phyloP scores from a whole-genome alignment of 352 stramenopile species.

The Globisporangium spinosum region DNA sequence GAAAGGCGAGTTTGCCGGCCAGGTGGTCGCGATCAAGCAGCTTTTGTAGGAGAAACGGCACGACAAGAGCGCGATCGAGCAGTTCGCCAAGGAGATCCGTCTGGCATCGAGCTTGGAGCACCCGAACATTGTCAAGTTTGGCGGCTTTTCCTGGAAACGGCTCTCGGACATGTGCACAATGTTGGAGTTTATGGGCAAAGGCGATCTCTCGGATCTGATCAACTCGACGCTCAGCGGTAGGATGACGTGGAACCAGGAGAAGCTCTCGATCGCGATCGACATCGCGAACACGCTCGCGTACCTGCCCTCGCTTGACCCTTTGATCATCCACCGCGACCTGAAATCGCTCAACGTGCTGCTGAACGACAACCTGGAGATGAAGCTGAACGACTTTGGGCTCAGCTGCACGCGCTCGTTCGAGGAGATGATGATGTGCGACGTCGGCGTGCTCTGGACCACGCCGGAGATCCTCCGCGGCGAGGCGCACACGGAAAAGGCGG shows the following conservation, averaged over 20 bases:
- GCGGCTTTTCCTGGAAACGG: constrained; percentile 29
- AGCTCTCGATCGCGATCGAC: constrained; percentile 34
- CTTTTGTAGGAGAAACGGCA: constrained; percentile 25
- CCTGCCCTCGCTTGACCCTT: constrained; percentile 8
- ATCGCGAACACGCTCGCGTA: constrained; percentile 25
- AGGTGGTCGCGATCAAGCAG: constrained; percentile 31
- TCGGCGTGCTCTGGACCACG: constrained; percentile 48
- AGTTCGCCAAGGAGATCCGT: constrained; percentile 32
- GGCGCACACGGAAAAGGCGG: constrained; percentile 35
- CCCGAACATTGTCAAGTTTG: constrained; percentile 21
- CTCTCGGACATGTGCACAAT: constrained; percentile 31
- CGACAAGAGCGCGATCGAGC: constrained; percentile 21
- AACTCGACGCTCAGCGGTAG: constrained; percentile 22
- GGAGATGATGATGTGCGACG: constrained; percentile 38
- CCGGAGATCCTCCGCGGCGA: constrained; percentile 48
- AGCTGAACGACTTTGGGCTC: constrained; percentile 68
- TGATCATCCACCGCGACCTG: constrained; percentile 14
- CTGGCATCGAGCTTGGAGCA: constrained; percentile 26
- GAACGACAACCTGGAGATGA: constrained; percentile 49
- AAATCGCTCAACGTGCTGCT: constrained; percentile 27
- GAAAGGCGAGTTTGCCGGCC: constrained; percentile 20
- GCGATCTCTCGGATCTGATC: constrained; percentile 29
- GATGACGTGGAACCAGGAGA: constrained; percentile 25
- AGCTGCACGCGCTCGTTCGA: constrained; percentile 26
- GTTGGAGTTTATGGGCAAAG: constrained; percentile 33